Conservation (phyloP, 768 basidiomycete genomes). For the Sistotremastrum niveocremeum region DNA sequence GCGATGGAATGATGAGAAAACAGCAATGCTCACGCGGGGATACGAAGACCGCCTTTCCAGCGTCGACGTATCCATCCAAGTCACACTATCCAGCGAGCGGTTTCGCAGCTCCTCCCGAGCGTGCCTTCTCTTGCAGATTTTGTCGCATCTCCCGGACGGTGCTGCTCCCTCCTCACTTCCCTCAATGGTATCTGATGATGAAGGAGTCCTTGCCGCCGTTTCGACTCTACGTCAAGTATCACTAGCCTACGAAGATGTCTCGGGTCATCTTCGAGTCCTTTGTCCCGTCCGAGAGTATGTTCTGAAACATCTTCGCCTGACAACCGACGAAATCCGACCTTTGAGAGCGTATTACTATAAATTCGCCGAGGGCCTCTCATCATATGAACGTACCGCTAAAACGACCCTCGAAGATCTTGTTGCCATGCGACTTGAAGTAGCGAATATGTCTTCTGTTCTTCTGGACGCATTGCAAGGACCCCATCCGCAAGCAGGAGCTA, state of each 20-base stretch:
- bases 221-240: constrained; percentile 7
- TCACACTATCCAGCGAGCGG: constrained; percentile 18
- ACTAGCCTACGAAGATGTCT: constrained; percentile 8
- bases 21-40: constrained; percentile 7
- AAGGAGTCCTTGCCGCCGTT: not conserved
- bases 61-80: constrained; percentile 18
- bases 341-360: constrained; percentile 11
- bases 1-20: constrained; percentile 11
- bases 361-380: not conserved
- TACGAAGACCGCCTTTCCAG: constrained; percentile 13
- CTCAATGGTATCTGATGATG: too few relatives aligned
- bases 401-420: too few relatives aligned
- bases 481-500: too few relatives aligned
- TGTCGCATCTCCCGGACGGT: constrained; percentile 20
- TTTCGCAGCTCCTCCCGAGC: constrained; percentile 14
- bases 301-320: constrained; percentile 8
- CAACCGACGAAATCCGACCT: constrained; percentile 4
- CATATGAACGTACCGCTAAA: too few relatives aligned
- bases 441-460: too few relatives aligned
- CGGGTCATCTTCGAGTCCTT: constrained; percentile 10
- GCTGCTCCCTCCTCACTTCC: constrained; percentile 5
- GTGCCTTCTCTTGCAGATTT: constrained; percentile 13
- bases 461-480: too few relatives aligned
- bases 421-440: too few relatives aligned
- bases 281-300: constrained; percentile 12